Base-by-base conservation (phyloP, 2,329 filamentous ascomycete species). In the Didymosphaeria variabile region DNA sequence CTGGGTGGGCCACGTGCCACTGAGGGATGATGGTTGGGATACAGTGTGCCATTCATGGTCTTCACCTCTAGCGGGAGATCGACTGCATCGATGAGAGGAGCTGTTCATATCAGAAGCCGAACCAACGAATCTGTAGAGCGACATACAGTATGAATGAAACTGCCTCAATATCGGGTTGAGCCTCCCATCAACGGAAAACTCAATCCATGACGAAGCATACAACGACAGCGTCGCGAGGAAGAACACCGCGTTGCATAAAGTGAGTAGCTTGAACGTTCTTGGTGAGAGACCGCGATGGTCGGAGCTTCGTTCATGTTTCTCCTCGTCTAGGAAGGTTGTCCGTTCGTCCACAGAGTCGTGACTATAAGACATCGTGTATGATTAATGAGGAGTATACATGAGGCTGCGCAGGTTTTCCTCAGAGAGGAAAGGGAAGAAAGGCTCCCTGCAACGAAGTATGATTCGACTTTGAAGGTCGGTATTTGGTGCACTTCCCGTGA, bases 1-100 rank as follows among this genome's bases (percentile, higher is more conserved):
- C 57, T 63, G 9, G 63, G 63, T 32, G 52, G 52, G 17, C 36
- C 38, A 15, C 52, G 52, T 19, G 52, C 52, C 19, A 55, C 52
- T n/a, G 52, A 55, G 5, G 52, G 38, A 32, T 45, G 52, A 13
- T 44, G 36, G 36, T 44, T 44, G 26, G 52, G 38, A 23, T 55
- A 55, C 10, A 55, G 17, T 9, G 52, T 55, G 8, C 52, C 52
- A 12, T 55, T 55, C 26, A 55, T 17, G 17, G 52, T 45, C 38
- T 55, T 55, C 17, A 55, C 52, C n/a, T 55, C 38, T 7, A 55
- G 26, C 10, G 52, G 52, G 26, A 55, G 17, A 32, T 55, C 38
- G 26, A 55, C 38, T 1, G 38, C 38, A 23, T 55, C 38, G 52
- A 55, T 38, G 17, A 55, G 21, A 55, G 52, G 52, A 26, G 52